These are phyloP conservation scores for Eugenia klotzschiana DNA, from an alignment of 441 rosid genomes.

Conservation along the genomic window DNA sequence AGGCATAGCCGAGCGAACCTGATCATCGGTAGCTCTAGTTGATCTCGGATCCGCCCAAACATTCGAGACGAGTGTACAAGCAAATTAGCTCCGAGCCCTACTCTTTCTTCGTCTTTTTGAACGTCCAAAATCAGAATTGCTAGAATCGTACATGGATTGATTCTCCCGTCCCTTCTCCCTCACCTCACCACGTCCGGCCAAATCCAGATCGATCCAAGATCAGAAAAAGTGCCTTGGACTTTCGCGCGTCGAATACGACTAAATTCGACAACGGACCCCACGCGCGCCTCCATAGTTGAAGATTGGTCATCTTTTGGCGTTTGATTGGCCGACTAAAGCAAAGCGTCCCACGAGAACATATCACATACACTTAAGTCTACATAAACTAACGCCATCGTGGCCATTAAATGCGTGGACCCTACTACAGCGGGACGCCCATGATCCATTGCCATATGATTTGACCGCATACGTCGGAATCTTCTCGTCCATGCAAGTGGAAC, in stretches of 20 bases:
- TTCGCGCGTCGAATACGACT: neutral
- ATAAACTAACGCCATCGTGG: neutral
- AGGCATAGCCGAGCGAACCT: neutral
- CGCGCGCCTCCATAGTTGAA: neutral
- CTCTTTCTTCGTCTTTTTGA: neutral
- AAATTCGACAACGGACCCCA: neutral
- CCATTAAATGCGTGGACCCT: neutral
- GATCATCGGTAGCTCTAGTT: neutral
- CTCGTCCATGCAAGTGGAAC: too few species aligned
- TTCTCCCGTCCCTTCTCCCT: neutral
- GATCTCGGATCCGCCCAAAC: neutral
- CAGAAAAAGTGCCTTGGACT: neutral
- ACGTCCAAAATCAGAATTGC: neutral
- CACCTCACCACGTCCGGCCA: neutral
- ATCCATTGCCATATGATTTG: neutral
- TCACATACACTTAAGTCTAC: neutral
- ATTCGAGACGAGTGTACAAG: neutral
- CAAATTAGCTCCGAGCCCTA: neutral
- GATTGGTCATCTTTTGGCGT: neutral
- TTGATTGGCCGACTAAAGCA: neutral
- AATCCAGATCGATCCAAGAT: neutral
- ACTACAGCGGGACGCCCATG: neutral
- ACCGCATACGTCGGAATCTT: too few species aligned
- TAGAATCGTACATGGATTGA: neutral
- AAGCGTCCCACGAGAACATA: neutral